phyloP scores from a whole-genome alignment of 2,329 filamentous ascomycete species.

The Trichoderma oligosporum region DNA sequence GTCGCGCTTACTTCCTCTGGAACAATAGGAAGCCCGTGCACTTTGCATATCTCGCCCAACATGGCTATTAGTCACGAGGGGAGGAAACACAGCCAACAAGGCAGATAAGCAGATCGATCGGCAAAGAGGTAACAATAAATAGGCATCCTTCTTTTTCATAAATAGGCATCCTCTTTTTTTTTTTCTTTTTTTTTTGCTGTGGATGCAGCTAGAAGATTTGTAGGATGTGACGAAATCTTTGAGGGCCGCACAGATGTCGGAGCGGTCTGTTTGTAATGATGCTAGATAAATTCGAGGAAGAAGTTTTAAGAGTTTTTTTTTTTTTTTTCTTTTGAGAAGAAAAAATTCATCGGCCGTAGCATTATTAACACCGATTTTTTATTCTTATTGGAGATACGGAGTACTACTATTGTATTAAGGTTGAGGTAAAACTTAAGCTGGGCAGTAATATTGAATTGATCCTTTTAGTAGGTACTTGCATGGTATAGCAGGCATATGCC shows the following conservation, averaged over 20 bases:
- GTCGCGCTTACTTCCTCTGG: background rate
- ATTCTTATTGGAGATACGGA: too few species aligned
- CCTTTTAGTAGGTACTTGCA: background rate
- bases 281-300: background rate
- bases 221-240: background rate
- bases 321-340: too few species aligned
- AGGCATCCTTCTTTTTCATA: background rate
- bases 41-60: constrained; percentile 5
- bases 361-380: too few species aligned
- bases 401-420: too few species aligned
- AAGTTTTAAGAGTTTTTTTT: background rate
- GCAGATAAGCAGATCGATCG: constrained; percentile 4
- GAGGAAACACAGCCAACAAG: background rate
- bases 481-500: background rate
- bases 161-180: background rate
- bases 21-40: constrained; percentile 17
- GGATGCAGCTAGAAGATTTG: background rate
- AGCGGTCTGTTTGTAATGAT: background rate
- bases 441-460: too few species aligned
- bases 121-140: constrained; percentile 5
- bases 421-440: too few species aligned
- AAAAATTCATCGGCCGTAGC: too few species aligned
- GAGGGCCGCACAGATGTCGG: background rate
- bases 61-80: constrained; percentile 11
- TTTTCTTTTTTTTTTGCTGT: too few species aligned